These are phyloP conservation scores for Globisporangium ultimum DNA, from an alignment of 352 stramenopile species.

Conservation along the genomic window DNA sequence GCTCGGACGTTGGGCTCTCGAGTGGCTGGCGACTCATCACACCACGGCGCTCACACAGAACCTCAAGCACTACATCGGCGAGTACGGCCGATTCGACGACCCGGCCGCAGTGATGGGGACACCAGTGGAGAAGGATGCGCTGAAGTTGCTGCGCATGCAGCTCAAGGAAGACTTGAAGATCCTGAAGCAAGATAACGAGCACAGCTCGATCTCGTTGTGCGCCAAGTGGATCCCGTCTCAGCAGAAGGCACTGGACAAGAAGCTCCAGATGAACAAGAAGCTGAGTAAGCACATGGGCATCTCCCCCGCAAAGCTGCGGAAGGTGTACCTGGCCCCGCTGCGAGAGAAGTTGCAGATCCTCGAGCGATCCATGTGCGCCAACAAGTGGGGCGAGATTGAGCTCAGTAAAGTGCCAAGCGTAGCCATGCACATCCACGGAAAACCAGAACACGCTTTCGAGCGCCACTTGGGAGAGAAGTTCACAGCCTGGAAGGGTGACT, in stretches of 20 bases:
- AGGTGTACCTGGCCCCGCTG: constrained; percentile 42
- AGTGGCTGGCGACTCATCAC: constrained; percentile 32
- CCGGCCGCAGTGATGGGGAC: constrained; percentile 38
- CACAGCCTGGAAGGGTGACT: constrained; percentile 23
- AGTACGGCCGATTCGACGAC: constrained; percentile 54
- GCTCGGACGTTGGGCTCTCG: constrained; percentile 32
- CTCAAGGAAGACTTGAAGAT: constrained; percentile 25
- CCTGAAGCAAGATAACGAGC: constrained; percentile 13
- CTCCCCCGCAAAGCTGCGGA: constrained; percentile 34
- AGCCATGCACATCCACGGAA: constrained; percentile 47
- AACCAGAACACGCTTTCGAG: constrained; percentile 35
- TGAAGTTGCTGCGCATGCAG: constrained; percentile 32
- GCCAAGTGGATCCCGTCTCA: constrained; percentile 60
- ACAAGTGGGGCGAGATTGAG: constrained; percentile 42
- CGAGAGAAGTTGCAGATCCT: constrained; percentile 35
- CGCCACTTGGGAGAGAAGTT: constrained; percentile 33
- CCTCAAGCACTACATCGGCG: constrained; percentile 33
- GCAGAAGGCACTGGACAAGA: constrained; percentile 57
- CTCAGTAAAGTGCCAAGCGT: constrained; percentile 38
- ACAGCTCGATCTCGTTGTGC: constrained; percentile 31
- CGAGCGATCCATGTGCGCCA: constrained; percentile 46
- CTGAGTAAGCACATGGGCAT: constrained; percentile 43
- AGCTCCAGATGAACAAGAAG: constrained; percentile 47
- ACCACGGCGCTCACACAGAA: constrained; percentile 36
- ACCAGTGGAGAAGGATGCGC: constrained; percentile 27